Evolutionary conservation across 139 green algal genomes (phyloP).

Genomic region (Chlorella sp.): DNA sequence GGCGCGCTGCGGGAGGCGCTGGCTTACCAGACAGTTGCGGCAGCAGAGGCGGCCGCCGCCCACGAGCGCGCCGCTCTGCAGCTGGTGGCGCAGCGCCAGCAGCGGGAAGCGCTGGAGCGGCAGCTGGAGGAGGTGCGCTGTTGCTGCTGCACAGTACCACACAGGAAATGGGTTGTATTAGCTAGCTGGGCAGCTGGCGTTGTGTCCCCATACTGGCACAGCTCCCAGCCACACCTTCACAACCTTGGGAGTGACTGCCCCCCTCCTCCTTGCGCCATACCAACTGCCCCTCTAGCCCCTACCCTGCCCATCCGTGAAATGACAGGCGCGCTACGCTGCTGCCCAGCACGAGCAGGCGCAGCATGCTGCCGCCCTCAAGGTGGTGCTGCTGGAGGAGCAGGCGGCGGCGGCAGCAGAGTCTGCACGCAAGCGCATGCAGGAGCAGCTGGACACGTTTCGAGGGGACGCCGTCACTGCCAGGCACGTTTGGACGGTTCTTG

Average conservation of each 20-base stretch:
- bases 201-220: background rate
- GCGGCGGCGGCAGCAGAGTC: background rate
- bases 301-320: too few relatives aligned
- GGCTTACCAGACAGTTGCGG: background rate
- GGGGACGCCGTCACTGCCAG: background rate
- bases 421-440: constrained; percentile 16
- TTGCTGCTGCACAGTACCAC: too few relatives aligned
- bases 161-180: too few relatives aligned
- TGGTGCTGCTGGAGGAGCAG: constrained; percentile 28
- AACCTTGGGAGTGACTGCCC: background rate
- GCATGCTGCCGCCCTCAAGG: background rate
- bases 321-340: background rate
- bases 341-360: background rate
- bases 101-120: constrained; percentile 3
- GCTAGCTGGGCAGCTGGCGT: too few relatives aligned
- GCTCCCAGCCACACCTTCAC: background rate
- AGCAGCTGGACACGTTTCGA: constrained; percentile 13
- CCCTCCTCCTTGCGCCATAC: background rate
- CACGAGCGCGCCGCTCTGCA: constrained; percentile 3
- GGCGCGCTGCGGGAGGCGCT: background rate
- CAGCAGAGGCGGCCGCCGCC: background rate
- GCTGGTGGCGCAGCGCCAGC: background rate
- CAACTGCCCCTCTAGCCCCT: background rate
- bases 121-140: constrained; percentile 1
- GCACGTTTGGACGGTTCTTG: too few relatives aligned